Evolutionary conservation across 352 stramenopile genomes (phyloP), one percentile per base, ranked within the genome.

Genomic region (Salisapilia sapeloensis): DNA sequence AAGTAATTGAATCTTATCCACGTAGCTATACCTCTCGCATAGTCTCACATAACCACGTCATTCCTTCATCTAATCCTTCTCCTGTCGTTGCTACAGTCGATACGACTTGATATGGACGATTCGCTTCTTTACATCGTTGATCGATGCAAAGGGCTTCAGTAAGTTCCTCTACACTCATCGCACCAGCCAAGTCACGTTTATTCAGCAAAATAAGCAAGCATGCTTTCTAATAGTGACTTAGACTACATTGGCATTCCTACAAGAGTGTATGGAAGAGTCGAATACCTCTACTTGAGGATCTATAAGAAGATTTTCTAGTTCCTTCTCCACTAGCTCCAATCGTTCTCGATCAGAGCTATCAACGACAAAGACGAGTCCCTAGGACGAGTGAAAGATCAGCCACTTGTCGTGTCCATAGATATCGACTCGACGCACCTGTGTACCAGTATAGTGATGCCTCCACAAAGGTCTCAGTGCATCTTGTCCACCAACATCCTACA

Each of bases 301-400:
- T 2, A 71, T 30, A 3, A 90, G 53, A 17, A 86, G 48, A 5
- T 69, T 62, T 24, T 74, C 59, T 18, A 86, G 51, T 44, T 87
- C 69, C 3, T 60, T 60, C 38, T 77, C 76, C 25, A 66, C 66
- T 13, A 87, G 61, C 21, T 78, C 56, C 14, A 86, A 24, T 0
- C 75, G 62, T 25, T 74, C 44, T 15, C 43, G 34, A 39, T 87
- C 71, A 4, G 69, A 57, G 42, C 66, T 85, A 48, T 84, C 66
- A n/a, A 87, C 59, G 28, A 90, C 67, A 38, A 85, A 90, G 38
- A 86, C 56, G 46, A 86, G 77, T 20, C 67, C 74, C 67, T 82
- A 20, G n/a, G n/a, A n/a, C n/a, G n/a, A n/a, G n/a, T n/a, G n/a
- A n/a, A n/a, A n/a, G n/a, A n/a, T n/a, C n/a, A n/a, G n/a, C n/a